phyloP scores from a whole-genome alignment of 305 asterid genomes.

The Fraxinus sp. region DNA sequence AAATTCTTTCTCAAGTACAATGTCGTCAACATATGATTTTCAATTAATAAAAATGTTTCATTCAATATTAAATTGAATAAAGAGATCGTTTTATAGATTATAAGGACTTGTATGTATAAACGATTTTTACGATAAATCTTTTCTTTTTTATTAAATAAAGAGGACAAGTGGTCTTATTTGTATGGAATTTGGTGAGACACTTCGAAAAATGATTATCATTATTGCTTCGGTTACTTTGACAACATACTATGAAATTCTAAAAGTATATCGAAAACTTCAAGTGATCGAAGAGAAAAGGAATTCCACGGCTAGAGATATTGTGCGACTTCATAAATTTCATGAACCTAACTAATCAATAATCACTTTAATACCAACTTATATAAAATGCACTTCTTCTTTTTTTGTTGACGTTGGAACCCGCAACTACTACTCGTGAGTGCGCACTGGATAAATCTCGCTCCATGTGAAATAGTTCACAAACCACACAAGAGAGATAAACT shows the following conservation, averaged over 20 bases:
- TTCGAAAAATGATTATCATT: neutral
- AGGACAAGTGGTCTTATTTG: neutral
- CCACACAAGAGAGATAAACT: too few species aligned
- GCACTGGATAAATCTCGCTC: too few species aligned
- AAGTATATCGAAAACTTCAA: neutral
- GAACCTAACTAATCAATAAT: neutral
- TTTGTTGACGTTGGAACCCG: too few species aligned
- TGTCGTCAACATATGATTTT: neutral
- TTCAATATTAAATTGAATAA: neutral
- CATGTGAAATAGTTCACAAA: too few species aligned
- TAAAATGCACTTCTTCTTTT: too few species aligned
- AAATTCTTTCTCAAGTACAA: slow-evolving; percentile 14
- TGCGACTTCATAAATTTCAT: neutral
- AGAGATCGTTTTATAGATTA: too few species aligned
- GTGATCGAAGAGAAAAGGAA: neutral
- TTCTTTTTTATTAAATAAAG: too few species aligned
- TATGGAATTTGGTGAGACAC: neutral
- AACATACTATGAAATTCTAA: neutral
- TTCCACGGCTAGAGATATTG: neutral
- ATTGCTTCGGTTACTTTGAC: neutral
- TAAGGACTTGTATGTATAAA: neutral
- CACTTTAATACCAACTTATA: neutral
- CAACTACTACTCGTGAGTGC: too few species aligned
- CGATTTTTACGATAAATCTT: neutral
- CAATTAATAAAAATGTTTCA: neutral